phyloP scores from a whole-genome alignment of 768 basidiomycete genomes.

The Pholiota conissans region DNA sequence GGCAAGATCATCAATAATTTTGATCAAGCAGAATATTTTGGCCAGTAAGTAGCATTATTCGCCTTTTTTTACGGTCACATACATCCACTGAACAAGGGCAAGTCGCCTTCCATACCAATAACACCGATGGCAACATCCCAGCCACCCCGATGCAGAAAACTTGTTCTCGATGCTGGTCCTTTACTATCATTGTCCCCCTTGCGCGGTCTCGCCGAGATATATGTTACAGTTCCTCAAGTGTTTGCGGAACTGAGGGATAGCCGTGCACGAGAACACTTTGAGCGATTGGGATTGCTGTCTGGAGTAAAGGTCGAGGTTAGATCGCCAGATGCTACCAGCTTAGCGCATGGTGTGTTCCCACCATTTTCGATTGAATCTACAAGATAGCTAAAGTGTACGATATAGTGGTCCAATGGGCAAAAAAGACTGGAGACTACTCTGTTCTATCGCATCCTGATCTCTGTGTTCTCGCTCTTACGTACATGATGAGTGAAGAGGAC shows the following conservation, averaged over 20 bases:
- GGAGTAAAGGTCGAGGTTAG: slow-evolving; percentile 75
- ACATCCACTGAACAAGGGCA: no score
- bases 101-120: neutral
- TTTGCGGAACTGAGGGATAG: slow-evolving; percentile 88
- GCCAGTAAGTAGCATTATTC: no score
- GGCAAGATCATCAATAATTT: neutral
- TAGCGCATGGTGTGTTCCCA: slow-evolving; percentile 56
- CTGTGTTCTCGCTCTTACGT: slow-evolving; percentile 86
- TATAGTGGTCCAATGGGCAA: slow-evolving; percentile 86
- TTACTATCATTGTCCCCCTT: slow-evolving; percentile 87
- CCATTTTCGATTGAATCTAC: neutral
- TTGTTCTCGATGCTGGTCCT: slow-evolving; percentile 94
- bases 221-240: slow-evolving; percentile 88
- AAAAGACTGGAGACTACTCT: slow-evolving; percentile 94
- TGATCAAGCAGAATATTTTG: slow-evolving; percentile 12
- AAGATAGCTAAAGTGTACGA: neutral
- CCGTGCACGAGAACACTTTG: slow-evolving; percentile 84
- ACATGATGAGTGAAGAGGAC: slow-evolving; percentile 65
- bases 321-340: slow-evolving; percentile 66
- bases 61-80: no score
- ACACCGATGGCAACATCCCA: slow-evolving; percentile 20
- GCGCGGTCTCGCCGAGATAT: slow-evolving; percentile 83
- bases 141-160: slow-evolving; percentile 61
- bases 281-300: slow-evolving; percentile 70
- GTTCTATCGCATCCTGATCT: slow-evolving; percentile 92